Percentiles rank a stretch among this genome's conserved stretches.
phyloP scores from a whole-genome alignment of 2,329 filamentous ascomycete species.

The Colletotrichum abscissum region DNA sequence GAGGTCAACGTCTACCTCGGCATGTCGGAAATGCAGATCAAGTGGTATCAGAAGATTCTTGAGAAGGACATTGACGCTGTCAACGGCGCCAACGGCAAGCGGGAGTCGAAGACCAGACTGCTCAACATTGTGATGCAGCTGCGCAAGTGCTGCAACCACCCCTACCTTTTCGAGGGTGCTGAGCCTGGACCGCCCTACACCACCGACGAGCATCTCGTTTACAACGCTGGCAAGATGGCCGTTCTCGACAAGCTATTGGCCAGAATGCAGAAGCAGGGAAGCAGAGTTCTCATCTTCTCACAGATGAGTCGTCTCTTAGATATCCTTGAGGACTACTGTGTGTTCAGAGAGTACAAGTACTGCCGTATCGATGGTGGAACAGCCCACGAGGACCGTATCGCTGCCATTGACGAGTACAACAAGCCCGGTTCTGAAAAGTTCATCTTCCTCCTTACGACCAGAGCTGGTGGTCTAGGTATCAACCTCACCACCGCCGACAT shows the following conservation, averaged over 20 bases:
- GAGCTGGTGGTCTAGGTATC: slow-evolving; percentile 95
- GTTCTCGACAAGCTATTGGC: slow-evolving; percentile 92
- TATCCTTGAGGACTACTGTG: slow-evolving; percentile 97
- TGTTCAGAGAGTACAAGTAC: slow-evolving; percentile 94
- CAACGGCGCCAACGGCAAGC: slow-evolving; percentile 94
- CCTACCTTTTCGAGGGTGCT: slow-evolving; percentile 96
- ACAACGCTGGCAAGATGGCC: slow-evolving; percentile 96
- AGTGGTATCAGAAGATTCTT: slow-evolving; percentile 99
- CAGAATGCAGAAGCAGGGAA: slow-evolving; percentile 86
- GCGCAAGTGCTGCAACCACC: slow-evolving; percentile 98
- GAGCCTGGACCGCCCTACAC: slow-evolving; percentile 98
- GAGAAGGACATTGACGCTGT: slow-evolving; percentile 99
- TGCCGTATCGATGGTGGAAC: slow-evolving; percentile 97
- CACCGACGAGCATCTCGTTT: slow-evolving; percentile 94
- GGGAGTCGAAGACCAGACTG: slow-evolving; percentile 95
- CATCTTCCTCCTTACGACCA: slow-evolving; percentile 92
- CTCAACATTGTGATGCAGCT: slow-evolving; percentile 99
- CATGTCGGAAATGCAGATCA: slow-evolving; percentile 99
- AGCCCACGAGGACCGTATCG: slow-evolving; percentile 96
- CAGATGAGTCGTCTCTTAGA: slow-evolving; percentile 98
- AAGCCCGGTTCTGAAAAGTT: slow-evolving; percentile 96
- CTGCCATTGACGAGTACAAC: slow-evolving; percentile 98
- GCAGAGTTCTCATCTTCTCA: slow-evolving; percentile 97
- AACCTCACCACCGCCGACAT: slow-evolving; percentile 96
- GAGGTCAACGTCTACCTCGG: slow-evolving; percentile 97